phyloP scores from a whole-genome alignment of 345 rosid species.

The Arabis hirsuta region DNA sequence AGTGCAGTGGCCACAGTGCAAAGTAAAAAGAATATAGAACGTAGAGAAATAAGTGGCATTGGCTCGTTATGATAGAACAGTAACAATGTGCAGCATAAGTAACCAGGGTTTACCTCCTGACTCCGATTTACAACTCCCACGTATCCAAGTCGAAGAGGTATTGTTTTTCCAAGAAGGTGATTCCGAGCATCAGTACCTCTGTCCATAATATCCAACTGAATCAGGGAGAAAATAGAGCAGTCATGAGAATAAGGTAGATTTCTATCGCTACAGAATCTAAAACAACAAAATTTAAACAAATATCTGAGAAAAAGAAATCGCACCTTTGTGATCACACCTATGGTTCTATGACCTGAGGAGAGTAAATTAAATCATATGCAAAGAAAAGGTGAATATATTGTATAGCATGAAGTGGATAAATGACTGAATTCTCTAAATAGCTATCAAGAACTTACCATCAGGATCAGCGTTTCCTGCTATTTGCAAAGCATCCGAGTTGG shows the following conservation, averaged over 20 bases:
- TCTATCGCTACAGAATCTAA: neutral
- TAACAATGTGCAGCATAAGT: neutral
- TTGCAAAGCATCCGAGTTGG: conserved; percentile 96
- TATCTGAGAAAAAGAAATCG: conserved; percentile 1
- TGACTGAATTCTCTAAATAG: neutral
- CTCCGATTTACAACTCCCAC: conserved; percentile 93
- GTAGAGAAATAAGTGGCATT: neutral
- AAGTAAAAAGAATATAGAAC: neutral
- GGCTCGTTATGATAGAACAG: neutral
- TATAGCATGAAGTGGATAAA: neutral
- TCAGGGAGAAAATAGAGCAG: conserved; percentile 32
- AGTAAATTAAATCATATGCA: conserved; percentile 23
- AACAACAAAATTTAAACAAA: conserved; percentile 18
- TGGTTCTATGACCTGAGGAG: conserved; percentile 76
- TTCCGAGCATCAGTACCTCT: conserved; percentile 98
- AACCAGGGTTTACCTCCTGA: conserved; percentile 71
- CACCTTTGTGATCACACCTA: conserved; percentile 94
- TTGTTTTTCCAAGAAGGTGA: conserved; percentile 83
- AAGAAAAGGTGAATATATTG: neutral
- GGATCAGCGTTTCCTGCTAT: conserved; percentile 95
- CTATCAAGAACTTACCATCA: conserved; percentile 59
- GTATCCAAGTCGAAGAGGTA: conserved; percentile 93
- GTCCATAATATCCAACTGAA: conserved; percentile 97
- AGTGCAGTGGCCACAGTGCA: neutral
- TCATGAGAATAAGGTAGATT: conserved; percentile 31